Percentiles rank a stretch among this genome's conserved stretches.
Conservation (phyloP, 2,329 filamentous ascomycete genomes). For the Botrytis squamosa region DNA sequence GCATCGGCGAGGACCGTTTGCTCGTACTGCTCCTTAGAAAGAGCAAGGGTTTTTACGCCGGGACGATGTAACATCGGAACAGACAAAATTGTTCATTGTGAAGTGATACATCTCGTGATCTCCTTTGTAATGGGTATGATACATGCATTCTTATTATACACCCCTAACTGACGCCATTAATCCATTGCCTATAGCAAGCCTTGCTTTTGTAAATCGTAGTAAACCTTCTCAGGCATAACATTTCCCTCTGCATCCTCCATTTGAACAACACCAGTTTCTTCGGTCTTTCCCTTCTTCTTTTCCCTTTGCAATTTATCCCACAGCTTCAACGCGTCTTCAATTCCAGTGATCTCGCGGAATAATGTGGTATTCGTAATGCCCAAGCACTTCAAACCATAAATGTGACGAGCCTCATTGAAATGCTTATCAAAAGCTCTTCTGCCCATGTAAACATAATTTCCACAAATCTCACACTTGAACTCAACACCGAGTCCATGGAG, state of each 20-base stretch:
- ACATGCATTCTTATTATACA: conserved; percentile 13
- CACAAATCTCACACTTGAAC: conserved; percentile 93
- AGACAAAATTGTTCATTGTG: not conserved
- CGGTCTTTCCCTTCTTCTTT: conserved; percentile 72
- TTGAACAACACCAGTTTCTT: conserved; percentile 84
- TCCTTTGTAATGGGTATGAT: conserved; percentile 4
- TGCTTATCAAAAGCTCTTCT: conserved; percentile 96
- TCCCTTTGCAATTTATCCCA: conserved; percentile 94
- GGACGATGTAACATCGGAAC: not conserved
- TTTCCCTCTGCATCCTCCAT: conserved; percentile 99
- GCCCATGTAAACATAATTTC: conserved; percentile 99
- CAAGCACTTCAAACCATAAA: conserved; percentile 89
- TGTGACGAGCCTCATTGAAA: conserved; percentile 90
- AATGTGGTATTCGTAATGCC: conserved; percentile 89
- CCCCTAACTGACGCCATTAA: not conserved
- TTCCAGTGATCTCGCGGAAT: conserved; percentile 91
- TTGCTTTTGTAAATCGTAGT: conserved; percentile 90
- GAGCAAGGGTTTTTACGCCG: not conserved
- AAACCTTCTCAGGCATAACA: conserved; percentile 99
- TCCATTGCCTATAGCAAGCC: conserved; percentile 63
- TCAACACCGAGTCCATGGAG: conserved; percentile 93
- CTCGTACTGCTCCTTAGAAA: not conserved
- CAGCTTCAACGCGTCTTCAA: conserved; percentile 81
- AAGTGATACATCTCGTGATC: not conserved
- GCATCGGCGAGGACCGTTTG: not conserved